A percentile compares a stretch with the other conserved stretches of the same genome.
phyloP scores from a whole-genome alignment of 352 stramenopile species.

The Phytophthora macrochlamydospora region DNA sequence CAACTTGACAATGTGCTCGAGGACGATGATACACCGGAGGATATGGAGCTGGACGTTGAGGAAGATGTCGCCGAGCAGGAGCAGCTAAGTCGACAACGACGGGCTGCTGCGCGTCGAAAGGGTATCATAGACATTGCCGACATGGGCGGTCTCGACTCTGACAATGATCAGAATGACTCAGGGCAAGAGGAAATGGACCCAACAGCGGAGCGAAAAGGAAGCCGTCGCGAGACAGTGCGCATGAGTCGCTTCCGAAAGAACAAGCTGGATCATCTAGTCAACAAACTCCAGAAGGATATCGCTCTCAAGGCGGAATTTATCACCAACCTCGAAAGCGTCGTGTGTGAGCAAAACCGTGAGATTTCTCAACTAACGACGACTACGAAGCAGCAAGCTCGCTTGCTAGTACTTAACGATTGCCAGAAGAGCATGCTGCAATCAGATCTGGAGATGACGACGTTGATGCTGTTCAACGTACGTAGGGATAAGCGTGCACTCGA shows the following conservation, averaged over 20 bases:
- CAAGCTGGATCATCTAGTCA: slow-evolving; percentile 67
- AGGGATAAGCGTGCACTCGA: slow-evolving; percentile 23
- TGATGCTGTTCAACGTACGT: slow-evolving; percentile 29
- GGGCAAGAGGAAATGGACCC: not conserved
- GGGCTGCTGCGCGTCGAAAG: slow-evolving; percentile 20
- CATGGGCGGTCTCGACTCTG: slow-evolving; percentile 8
- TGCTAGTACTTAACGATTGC: slow-evolving; percentile 46
- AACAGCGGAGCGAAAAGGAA: slow-evolving; percentile 2
- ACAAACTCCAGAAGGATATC: slow-evolving; percentile 60
- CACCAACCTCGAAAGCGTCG: slow-evolving; percentile 50
- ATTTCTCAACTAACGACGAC: slow-evolving; percentile 44
- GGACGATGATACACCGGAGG: slow-evolving; percentile 63
- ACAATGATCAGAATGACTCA: slow-evolving; percentile 6
- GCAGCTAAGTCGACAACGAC: slow-evolving; percentile 27
- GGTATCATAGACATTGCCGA: slow-evolving; percentile 22
- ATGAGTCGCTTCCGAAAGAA: slow-evolving; percentile 76
- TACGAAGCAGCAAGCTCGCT: slow-evolving; percentile 47
- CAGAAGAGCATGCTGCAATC: slow-evolving; percentile 57
- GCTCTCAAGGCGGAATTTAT: slow-evolving; percentile 52
- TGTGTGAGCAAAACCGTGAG: slow-evolving; percentile 62
- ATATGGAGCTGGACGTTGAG: slow-evolving; percentile 68
- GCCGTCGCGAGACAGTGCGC: slow-evolving; percentile 38
- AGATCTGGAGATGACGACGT: slow-evolving; percentile 48
- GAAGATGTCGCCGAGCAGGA: slow-evolving; percentile 56
- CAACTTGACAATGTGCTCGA: slow-evolving; percentile 51